Evolutionary conservation across 2,329 filamentous ascomycete species (phyloP).

Genomic region (Trichoderma breve): DNA sequence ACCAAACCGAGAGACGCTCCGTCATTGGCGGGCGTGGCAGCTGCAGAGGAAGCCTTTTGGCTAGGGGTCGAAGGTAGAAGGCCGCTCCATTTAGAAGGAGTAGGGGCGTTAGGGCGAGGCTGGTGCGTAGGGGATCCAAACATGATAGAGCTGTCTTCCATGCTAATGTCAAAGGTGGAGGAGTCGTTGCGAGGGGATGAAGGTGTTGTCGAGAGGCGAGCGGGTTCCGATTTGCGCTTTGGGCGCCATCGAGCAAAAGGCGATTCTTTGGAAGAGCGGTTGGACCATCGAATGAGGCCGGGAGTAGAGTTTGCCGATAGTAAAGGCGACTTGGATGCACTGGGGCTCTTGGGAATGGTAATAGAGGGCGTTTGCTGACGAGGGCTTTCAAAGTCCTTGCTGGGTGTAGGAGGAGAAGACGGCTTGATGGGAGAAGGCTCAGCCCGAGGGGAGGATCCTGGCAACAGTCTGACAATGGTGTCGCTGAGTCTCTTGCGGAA

Average conservation of each 20-base stretch:
- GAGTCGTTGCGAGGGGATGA: background rate
- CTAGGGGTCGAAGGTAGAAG: slow-evolving; percentile 22
- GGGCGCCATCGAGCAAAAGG: slow-evolving; percentile 25
- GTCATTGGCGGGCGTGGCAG: slow-evolving; percentile 20
- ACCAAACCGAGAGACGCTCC: slow-evolving; percentile 1
- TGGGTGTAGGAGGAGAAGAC: slow-evolving; percentile 29
- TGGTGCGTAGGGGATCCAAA: slow-evolving; percentile 25
- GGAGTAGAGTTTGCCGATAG: slow-evolving; percentile 14
- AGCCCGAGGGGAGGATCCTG: slow-evolving; percentile 26
- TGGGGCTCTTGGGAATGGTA: slow-evolving; percentile 7
- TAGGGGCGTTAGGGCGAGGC: slow-evolving; percentile 31
- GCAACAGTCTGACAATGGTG: slow-evolving; percentile 32
- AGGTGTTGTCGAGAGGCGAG: background rate
- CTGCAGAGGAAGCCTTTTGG: slow-evolving; percentile 18
- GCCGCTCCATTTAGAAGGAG: slow-evolving; percentile 30
- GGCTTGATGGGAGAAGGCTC: slow-evolving; percentile 35
- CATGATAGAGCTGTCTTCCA: background rate
- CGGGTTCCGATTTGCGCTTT: slow-evolving; percentile 19
- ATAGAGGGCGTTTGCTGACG: background rate
- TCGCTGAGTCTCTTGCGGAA: slow-evolving; percentile 29
- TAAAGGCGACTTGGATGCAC: background rate
- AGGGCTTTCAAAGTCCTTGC: slow-evolving; percentile 20
- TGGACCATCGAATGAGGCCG: background rate
- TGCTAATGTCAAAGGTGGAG: background rate
- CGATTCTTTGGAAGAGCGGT: slow-evolving; percentile 20